A percentile compares a stretch with the other conserved stretches of the same genome.
These are phyloP conservation scores for Calycina herbarum DNA, from an alignment of 2,329 filamentous ascomycete genomes.

Conservation along the genomic window DNA sequence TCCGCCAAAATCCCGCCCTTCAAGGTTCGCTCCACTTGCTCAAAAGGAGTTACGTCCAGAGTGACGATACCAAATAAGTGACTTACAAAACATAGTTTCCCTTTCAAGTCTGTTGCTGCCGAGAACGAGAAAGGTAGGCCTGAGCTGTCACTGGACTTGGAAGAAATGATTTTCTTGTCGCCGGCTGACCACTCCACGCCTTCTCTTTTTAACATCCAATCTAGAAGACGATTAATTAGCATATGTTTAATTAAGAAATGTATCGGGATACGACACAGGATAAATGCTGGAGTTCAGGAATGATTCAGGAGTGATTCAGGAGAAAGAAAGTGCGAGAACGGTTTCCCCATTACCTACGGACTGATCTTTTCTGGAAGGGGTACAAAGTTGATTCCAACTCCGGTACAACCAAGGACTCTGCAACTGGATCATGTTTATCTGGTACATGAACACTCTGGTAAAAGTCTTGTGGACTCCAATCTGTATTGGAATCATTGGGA, in stretches of 20 bases:
- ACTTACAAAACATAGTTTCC: constrained; percentile 55
- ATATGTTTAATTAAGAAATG: too few relatives aligned
- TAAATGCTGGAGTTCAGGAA: too few relatives aligned
- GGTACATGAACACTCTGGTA: constrained; percentile 70
- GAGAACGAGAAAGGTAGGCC: constrained; percentile 45
- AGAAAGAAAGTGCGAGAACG: too few relatives aligned
- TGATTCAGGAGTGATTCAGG: too few relatives aligned
- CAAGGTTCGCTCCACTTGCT: constrained; percentile 43
- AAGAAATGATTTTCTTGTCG: constrained; percentile 13
- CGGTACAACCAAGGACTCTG: constrained; percentile 45
- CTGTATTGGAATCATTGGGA: constrained; percentile 21
- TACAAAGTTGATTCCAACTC: constrained; percentile 56
- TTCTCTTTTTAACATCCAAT: constrained; percentile 70
- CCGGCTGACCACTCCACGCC: constrained; percentile 50
- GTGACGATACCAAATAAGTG: constrained; percentile 61
- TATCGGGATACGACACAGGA: too few relatives aligned
- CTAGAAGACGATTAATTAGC: too few relatives aligned
- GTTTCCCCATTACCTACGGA: constrained; percentile 39
- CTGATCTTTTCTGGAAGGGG: constrained; percentile 70
- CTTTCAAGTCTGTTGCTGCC: constrained; percentile 46
- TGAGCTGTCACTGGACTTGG: not conserved
- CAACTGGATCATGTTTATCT: constrained; percentile 41
- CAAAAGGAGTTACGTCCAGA: constrained; percentile 48
- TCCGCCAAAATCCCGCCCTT: constrained; percentile 61
- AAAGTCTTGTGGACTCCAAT: constrained; percentile 58